A percentile compares a stretch with the other conserved stretches of the same genome.
Evolutionary conservation across 2,329 filamentous ascomycete genomes (phyloP).

Genomic region (Penicillium sp.): DNA sequence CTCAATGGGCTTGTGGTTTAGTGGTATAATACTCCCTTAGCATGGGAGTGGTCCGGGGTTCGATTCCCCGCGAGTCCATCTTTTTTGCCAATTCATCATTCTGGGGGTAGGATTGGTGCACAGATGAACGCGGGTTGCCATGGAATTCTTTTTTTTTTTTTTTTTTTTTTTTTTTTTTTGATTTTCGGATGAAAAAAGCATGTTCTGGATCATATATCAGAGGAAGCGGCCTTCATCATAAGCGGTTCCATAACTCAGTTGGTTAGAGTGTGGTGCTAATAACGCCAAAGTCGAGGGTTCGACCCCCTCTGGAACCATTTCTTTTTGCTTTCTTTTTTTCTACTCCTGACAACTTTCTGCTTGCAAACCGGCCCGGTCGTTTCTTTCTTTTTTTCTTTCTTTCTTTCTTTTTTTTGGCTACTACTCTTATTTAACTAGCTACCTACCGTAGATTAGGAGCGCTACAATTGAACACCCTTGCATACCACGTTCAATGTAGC

Average conservation of each 20-base stretch:
- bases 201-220: not conserved
- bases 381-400: too few relatives aligned
- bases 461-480: too few relatives aligned
- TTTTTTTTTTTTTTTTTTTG: not conserved
- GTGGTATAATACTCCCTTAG: constrained; percentile 52
- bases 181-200: not conserved
- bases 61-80: constrained; percentile 52
- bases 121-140: not conserved
- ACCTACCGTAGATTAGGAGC: too few relatives aligned
- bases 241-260: not conserved
- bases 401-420: too few relatives aligned
- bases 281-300: not conserved
- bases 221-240: not conserved
- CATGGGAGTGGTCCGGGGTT: constrained; percentile 52
- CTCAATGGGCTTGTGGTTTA: constrained; percentile 43
- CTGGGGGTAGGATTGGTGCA: not conserved
- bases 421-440: too few relatives aligned
- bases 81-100: constrained; percentile 9
- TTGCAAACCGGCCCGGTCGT: too few relatives aligned
- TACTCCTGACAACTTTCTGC: not conserved
- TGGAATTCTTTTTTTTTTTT: too few relatives aligned
- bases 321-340: not conserved
- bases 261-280: not conserved
- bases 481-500: too few relatives aligned
- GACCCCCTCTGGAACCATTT: not conserved